Conservation (phyloP, 495 filamentous ascomycete species). For the Aspergillus incahuasiensis region DNA sequence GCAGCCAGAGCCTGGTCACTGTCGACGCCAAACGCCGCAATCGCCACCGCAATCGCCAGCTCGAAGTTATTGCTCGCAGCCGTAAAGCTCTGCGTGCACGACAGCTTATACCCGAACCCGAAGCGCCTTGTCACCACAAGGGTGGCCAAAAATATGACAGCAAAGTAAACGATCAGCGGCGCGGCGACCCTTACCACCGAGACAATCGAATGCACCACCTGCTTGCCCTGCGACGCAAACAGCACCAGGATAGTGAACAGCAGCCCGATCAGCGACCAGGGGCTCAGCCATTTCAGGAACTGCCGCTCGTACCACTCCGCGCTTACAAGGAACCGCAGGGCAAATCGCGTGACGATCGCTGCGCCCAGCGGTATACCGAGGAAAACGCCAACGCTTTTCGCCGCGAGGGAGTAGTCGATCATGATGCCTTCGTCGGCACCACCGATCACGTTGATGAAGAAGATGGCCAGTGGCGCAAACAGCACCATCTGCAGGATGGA, state of each 20-base stretch:
- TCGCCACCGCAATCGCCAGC: slow-evolving; percentile 85
- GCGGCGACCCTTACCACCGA: slow-evolving; percentile 75
- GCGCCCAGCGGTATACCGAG: slow-evolving; percentile 80
- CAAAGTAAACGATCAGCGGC: slow-evolving; percentile 77
- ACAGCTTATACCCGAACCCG: slow-evolving; percentile 71
- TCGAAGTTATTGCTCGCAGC: slow-evolving; percentile 97
- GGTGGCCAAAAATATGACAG: slow-evolving; percentile 66
- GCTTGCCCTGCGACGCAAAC: slow-evolving; percentile 74
- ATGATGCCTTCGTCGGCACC: slow-evolving; percentile 27
- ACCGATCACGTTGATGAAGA: slow-evolving; percentile 73
- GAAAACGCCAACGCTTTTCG: slow-evolving; percentile 76
- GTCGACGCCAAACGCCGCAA: slow-evolving; percentile 74
- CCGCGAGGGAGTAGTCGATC: slow-evolving; percentile 67
- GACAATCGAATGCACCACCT: slow-evolving; percentile 80
- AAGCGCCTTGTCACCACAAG: slow-evolving; percentile 50
- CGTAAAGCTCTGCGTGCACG: slow-evolving; percentile 83
- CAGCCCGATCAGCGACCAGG: slow-evolving; percentile 77
- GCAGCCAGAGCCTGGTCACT: slow-evolving; percentile 85
- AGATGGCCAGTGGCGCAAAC: slow-evolving; percentile 72
- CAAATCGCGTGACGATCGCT: slow-evolving; percentile 69
- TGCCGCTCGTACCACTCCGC: slow-evolving; percentile 58
- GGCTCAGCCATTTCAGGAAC: slow-evolving; percentile 65
- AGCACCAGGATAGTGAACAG: slow-evolving; percentile 83
- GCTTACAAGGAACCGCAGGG: slow-evolving; percentile 50
- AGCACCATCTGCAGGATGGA: slow-evolving; percentile 83